phyloP scores from a whole-genome alignment of 257 asterid species.

The Buddleja alternifolia region DNA sequence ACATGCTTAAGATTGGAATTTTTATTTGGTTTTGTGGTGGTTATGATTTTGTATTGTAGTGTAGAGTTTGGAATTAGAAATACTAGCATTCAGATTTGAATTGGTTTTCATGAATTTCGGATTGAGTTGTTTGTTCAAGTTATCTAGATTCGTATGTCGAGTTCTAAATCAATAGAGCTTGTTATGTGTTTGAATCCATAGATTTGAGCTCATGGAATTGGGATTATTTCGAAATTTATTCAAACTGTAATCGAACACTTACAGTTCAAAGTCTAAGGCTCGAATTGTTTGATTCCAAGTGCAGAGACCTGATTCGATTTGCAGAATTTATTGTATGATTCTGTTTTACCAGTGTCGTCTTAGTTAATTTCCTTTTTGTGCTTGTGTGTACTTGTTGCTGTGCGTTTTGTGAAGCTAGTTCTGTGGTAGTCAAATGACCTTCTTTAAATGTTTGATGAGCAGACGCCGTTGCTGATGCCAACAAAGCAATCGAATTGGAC shows the following conservation, averaged over 20 bases:
- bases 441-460: conserved; percentile 31
- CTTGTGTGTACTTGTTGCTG: neutral
- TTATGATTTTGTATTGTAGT: conserved; percentile 8
- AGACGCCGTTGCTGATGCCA: conserved; percentile 95
- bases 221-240: neutral
- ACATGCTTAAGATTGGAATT: neutral
- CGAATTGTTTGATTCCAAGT: conserved; percentile 7
- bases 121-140: too few relatives aligned
- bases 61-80: neutral
- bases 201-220: neutral
- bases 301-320: neutral
- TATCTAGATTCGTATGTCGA: neutral
- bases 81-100: conserved; percentile 11
- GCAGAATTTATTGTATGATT: neutral
- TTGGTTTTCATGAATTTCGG: too few relatives aligned
- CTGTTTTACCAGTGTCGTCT: neutral
- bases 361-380: neutral
- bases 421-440: neutral
- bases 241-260: neutral
- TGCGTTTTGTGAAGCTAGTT: conserved; percentile 22
- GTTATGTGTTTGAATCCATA: neutral
- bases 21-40: neutral
- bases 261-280: neutral
- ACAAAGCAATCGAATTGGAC: conserved; percentile 75
- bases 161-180: neutral